Evolutionary conservation across 2,329 filamentous ascomycete species (phyloP).

Genomic region (Cytospora paraplurivora): DNA sequence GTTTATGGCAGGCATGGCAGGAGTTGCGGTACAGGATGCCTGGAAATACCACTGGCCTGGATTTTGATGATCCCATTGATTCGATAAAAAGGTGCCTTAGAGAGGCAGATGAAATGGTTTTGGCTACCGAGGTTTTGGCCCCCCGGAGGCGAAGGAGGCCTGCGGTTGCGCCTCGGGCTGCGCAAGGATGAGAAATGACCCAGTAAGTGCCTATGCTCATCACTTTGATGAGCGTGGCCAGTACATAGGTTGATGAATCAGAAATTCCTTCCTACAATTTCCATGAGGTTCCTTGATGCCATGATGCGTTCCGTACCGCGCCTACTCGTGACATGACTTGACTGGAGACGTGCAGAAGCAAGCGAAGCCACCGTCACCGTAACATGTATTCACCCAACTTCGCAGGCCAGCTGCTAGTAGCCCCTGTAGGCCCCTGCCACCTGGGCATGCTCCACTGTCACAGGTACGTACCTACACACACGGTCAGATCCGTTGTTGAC

Average conservation of each 20-base stretch:
- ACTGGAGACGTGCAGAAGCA: neutral
- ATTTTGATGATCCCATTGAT: slow-evolving; percentile 9
- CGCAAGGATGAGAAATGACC: neutral
- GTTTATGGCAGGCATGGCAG: slow-evolving; percentile 19
- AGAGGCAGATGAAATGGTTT: slow-evolving; percentile 8
- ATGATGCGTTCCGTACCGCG: neutral
- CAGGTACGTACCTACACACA: no score
- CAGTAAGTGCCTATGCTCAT: neutral
- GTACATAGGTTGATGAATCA: slow-evolving; percentile 21
- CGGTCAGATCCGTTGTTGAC: neutral
- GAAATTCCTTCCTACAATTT: slow-evolving; percentile 2
- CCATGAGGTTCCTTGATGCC: neutral
- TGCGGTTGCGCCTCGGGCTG: neutral
- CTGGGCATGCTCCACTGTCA: no score
- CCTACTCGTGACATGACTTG: neutral
- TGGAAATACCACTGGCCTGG: slow-evolving; percentile 23
- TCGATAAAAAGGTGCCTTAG: slow-evolving; percentile 4
- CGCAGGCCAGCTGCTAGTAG: neutral
- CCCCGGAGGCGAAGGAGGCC: neutral
- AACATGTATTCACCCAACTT: neutral
- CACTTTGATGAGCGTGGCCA: slow-evolving; percentile 4
- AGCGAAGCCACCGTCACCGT: neutral
- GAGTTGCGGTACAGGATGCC: slow-evolving; percentile 21
- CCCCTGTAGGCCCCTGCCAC: no score
- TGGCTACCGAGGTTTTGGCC: neutral